Evolutionary conservation across 2,329 filamentous ascomycete genomes (phyloP).

Genomic region (Sporothrix pseudoabietina): DNA sequence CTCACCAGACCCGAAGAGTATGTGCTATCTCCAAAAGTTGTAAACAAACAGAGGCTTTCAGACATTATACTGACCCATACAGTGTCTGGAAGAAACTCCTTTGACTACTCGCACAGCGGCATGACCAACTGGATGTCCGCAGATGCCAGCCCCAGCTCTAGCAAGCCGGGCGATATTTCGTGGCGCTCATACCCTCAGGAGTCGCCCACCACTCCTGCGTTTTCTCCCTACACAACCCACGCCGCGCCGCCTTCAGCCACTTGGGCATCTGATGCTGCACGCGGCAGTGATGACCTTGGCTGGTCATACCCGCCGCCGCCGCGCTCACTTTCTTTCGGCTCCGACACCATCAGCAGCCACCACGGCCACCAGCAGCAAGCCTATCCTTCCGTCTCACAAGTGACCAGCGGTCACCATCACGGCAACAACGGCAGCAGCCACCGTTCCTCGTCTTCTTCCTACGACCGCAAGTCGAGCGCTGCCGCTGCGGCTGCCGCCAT

Average conservation of each 20-base stretch:
- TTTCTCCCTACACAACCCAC: constrained; percentile 53
- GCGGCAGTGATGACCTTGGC: constrained; percentile 46
- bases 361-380: constrained; percentile 38
- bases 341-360: constrained; percentile 45
- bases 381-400: constrained; percentile 47
- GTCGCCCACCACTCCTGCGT: constrained; percentile 54
- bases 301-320: constrained; percentile 49
- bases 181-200: constrained; percentile 57
- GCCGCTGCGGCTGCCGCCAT: constrained; percentile 35
- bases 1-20: constrained; percentile 49
- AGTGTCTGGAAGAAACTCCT: constrained; percentile 35
- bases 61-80: neutral
- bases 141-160: constrained; percentile 47
- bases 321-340: constrained; percentile 54
- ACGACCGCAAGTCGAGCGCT: constrained; percentile 48
- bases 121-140: constrained; percentile 50
- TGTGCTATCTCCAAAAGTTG: constrained; percentile 36
- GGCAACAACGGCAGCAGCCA: constrained; percentile 24
- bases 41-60: neutral
- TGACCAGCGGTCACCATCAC: constrained; percentile 34
- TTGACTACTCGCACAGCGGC: constrained; percentile 45
- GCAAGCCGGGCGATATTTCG: constrained; percentile 49
- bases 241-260: constrained; percentile 44
- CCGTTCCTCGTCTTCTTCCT: constrained; percentile 40
- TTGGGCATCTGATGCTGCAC: constrained; percentile 49